Percentiles rank a stretch among this genome's conserved stretches.
These are phyloP conservation scores for Bacterosira constricta DNA, from an alignment of 108 stramenopile species.

Conservation along the genomic window DNA sequence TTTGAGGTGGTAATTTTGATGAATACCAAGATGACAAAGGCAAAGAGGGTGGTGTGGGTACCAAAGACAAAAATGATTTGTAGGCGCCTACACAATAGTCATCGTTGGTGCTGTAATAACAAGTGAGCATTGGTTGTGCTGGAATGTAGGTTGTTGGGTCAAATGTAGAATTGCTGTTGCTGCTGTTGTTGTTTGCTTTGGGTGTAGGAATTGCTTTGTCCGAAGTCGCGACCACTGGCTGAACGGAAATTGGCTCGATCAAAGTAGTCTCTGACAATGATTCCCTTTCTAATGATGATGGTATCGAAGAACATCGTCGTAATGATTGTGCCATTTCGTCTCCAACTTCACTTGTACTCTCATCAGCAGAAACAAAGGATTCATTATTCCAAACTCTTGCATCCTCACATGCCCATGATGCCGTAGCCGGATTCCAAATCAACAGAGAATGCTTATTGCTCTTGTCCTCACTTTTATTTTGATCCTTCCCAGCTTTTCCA, in stretches of 20 bases:
- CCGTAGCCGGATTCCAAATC: slow-evolving; percentile 35
- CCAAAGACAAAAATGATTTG: slow-evolving; percentile 33
- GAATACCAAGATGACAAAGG: slow-evolving; percentile 25
- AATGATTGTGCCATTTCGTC: slow-evolving; percentile 28
- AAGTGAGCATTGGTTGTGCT: slow-evolving; percentile 82
- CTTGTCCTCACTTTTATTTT: background rate
- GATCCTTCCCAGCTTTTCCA: background rate
- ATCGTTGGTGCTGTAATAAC: slow-evolving; percentile 71
- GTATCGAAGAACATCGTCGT: slow-evolving; percentile 27
- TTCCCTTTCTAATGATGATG: slow-evolving; percentile 3
- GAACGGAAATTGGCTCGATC: slow-evolving; percentile 17
- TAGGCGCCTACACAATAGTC: slow-evolving; percentile 42
- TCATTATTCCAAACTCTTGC: slow-evolving; percentile 32
- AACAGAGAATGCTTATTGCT: slow-evolving; percentile 18
- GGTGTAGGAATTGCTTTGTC: background rate
- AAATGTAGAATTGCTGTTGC: slow-evolving; percentile 15
- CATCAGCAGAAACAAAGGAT: slow-evolving; percentile 17
- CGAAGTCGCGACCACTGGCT: background rate
- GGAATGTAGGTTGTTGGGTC: slow-evolving; percentile 52
- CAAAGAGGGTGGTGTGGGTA: background rate
- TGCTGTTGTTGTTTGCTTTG: background rate
- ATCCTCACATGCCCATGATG: slow-evolving; percentile 41
- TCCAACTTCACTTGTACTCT: background rate
- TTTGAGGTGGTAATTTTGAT: slow-evolving; percentile 22
- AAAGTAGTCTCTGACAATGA: background rate